Base-by-base conservation (phyloP, 106 monocot species). In the Dioscorea alata region DNA sequence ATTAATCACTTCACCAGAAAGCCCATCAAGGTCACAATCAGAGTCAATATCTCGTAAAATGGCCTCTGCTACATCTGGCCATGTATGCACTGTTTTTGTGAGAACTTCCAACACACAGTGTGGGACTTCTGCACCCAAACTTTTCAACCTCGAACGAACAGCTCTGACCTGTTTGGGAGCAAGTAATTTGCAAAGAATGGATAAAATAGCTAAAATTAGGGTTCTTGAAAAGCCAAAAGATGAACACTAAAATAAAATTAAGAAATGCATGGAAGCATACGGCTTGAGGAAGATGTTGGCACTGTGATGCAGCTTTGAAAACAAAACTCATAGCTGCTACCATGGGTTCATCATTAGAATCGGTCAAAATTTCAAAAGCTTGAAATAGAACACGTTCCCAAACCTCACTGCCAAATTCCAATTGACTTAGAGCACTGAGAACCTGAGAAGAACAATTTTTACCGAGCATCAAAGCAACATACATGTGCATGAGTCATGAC, bases 251-350 rank as follows among this genome's bases (percentile, higher is more conserved):
- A 42, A 54, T 54, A 8, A 48, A 53, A 63, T 12, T 20, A 22
- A 49, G 42, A 60, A 23, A 63, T 25, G 48, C 60, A 58, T 60
- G 34, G 18, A 57, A 63, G 60, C 77, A 64, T 89, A 97, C 96
- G 50, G 92, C 92, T 76, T 82, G 80, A 77, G 88, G 66, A 82
- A 92, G 77, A 59, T 82, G 81, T 49, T 89, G 80, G 73, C 92
- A 97, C 48, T 75, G 92, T 50, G 86, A 75, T 76, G 92, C 88
- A 73, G 84, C 86, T 72, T 89, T 97, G 48, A 92, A 80, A 60
- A 92, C 72, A 79, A 86, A 82, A 71, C 67, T 72, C 20, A 92
- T 81, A 34, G 86, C 84, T 67, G 78, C 82, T 7, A 84, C 77
- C 65, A 97, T 76, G 12, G 78, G 64, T 42, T 92, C 96, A 79